Evolutionary conservation across 495 filamentous ascomycete genomes (phyloP), one percentile per base, ranked within the genome.

Genomic region (Neurospora sp.): DNA sequence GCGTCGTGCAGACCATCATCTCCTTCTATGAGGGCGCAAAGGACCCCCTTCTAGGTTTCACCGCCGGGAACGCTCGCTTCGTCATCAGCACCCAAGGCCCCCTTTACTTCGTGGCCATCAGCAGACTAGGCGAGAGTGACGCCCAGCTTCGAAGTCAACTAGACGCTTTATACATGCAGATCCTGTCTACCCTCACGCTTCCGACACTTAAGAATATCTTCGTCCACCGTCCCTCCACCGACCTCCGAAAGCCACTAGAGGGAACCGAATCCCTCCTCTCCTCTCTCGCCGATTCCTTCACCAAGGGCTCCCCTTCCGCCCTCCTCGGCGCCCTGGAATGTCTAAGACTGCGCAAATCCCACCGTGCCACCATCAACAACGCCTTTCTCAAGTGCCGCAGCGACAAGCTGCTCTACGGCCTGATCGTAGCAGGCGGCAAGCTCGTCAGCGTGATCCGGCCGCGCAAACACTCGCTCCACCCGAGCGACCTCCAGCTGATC

Each of bases 121-220:
- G 93, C 77, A 89, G 89, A 72, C 88, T 98, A 72, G 88, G 91
- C n/a, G 96, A 99, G 79, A 97, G 91, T 75, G 94, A 97, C 75
- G 80, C 86, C 12, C 93, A 98, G 79, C 89, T 99, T 37, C 87
- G 92, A 68, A 86, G 89, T 53, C 96, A 99, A 80, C 89, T 99
- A 12, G 93, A 97, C 73, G 94, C 94, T 20, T 83, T 99, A 72
- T 98, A 99, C 81, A 97, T 97, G 91, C 96, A 99, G 80, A 97
- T 99, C 53, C 81, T 98, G 42, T 98, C 96, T 12, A 98, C 96
- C 0, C 82, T 99, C 68, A 99, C 96, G 0, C 87, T 98, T 10
- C 94, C 96, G 3, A 91, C 88, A n/a, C 85, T 99, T 69, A 93
- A 89, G 53, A 90, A 92, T 76, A 90, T 98, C 40, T 99, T 99